Evolutionary conservation across 768 basidiomycete genomes (phyloP).

Genomic region (Lactarius psammicola): DNA sequence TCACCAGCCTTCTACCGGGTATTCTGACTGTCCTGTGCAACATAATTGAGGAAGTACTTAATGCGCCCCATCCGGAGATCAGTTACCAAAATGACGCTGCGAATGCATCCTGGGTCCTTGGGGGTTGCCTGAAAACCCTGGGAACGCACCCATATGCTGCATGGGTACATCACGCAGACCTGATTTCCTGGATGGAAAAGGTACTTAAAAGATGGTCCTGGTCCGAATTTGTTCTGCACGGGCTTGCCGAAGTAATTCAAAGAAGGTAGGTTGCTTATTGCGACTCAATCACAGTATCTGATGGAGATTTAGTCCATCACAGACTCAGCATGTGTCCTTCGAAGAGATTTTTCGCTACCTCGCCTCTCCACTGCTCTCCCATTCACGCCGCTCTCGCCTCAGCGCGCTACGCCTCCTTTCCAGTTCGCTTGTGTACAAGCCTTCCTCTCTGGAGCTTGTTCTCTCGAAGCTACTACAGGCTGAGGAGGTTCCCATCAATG

Average conservation of each 20-base stretch:
- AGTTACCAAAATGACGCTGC: slow-evolving; percentile 38
- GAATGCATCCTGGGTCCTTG: slow-evolving; percentile 55
- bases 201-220: slow-evolving; percentile 54
- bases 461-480: slow-evolving; percentile 69
- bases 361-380: slow-evolving; percentile 60
- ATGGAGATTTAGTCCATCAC: slow-evolving; percentile 26
- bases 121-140: slow-evolving; percentile 57
- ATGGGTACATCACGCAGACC: slow-evolving; percentile 49
- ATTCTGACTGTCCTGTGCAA: slow-evolving; percentile 43
- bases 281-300: slow-evolving; percentile 5
- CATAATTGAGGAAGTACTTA: slow-evolving; percentile 46
- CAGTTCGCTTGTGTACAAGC: slow-evolving; percentile 47
- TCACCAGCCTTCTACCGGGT: slow-evolving; percentile 52
- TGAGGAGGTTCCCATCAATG: slow-evolving; percentile 76
- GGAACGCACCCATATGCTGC: slow-evolving; percentile 43
- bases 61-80: slow-evolving; percentile 29
- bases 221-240: slow-evolving; percentile 55
- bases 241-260: slow-evolving; percentile 48
- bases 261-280: slow-evolving; percentile 42
- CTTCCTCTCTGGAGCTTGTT: slow-evolving; percentile 49
- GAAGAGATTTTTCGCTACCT: slow-evolving; percentile 54
- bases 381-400: slow-evolving; percentile 65
- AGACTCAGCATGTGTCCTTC: slow-evolving; percentile 34
- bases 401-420: slow-evolving; percentile 62
- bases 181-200: slow-evolving; percentile 48